phyloP scores from a whole-genome alignment of 2,329 filamentous ascomycete species.

The Fusarium cyanostomum region DNA sequence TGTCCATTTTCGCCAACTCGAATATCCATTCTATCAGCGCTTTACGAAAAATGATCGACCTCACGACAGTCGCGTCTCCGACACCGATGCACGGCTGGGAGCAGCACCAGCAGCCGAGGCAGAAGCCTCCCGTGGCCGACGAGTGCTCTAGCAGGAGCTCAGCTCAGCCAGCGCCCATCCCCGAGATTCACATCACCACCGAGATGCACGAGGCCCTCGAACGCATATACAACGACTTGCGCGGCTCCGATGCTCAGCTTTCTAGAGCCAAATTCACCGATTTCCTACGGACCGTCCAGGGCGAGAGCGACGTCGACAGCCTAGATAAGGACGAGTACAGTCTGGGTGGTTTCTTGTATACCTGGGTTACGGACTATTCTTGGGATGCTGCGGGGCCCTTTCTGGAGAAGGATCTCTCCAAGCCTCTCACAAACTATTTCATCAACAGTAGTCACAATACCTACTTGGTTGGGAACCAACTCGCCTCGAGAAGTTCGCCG shows the following conservation, averaged over 20 bases:
- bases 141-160: slow-evolving; percentile 42
- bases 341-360: slow-evolving; percentile 60
- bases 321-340: slow-evolving; percentile 55
- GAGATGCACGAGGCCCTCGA: slow-evolving; percentile 60
- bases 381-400: slow-evolving; percentile 57
- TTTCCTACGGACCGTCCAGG: slow-evolving; percentile 63
- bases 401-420: slow-evolving; percentile 65
- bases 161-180: slow-evolving; percentile 20
- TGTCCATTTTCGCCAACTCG: slow-evolving; percentile 53
- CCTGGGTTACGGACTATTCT: slow-evolving; percentile 56
- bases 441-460: slow-evolving; percentile 97
- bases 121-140: slow-evolving; percentile 30
- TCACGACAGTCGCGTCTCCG: slow-evolving; percentile 45
- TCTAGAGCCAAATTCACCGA: slow-evolving; percentile 52
- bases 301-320: slow-evolving; percentile 48
- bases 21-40: slow-evolving; percentile 44
- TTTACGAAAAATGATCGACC: slow-evolving; percentile 48
- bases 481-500: slow-evolving; percentile 78
- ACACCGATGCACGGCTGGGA: slow-evolving; percentile 39
- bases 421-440: slow-evolving; percentile 87
- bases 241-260: slow-evolving; percentile 46
- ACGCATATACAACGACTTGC: slow-evolving; percentile 58
- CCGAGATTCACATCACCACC: slow-evolving; percentile 56
- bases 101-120: slow-evolving; percentile 26
- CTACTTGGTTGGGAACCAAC: slow-evolving; percentile 87